Percentiles rank a stretch among this genome's conserved stretches.
phyloP scores from a whole-genome alignment of 345 rosid species.

The Isatis tinctoria region DNA sequence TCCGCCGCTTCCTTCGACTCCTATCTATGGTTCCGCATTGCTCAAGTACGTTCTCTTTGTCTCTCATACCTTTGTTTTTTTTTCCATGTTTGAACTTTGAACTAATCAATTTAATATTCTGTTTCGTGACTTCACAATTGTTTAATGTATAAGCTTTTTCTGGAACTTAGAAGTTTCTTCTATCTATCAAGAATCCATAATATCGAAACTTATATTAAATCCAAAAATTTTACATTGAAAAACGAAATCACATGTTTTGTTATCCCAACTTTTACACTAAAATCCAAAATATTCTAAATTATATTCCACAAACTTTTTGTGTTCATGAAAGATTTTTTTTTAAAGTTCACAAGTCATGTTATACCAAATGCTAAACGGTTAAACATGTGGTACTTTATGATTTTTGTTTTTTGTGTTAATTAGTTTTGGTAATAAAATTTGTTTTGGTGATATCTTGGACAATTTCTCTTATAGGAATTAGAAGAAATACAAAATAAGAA shows the following conservation, averaged over 20 bases:
- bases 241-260: neutral
- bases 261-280: neutral
- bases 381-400: neutral
- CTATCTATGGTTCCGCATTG: constrained; percentile 79
- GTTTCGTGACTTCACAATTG: neutral
- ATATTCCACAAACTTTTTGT: neutral
- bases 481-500: neutral
- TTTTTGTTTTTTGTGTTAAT: neutral
- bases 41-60: constrained; percentile 44
- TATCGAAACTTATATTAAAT: neutral
- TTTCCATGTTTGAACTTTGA: neutral
- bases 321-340: neutral
- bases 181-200: neutral
- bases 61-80: neutral
- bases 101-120: neutral
- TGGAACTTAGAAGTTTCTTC: neutral
- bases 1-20: constrained; percentile 76
- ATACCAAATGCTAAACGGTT: no score
- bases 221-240: neutral
- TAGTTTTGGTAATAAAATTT: neutral
- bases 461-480: neutral
- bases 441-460: neutral
- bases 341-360: neutral
- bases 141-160: neutral
- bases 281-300: neutral